Percentiles rank a stretch among this genome's conserved stretches.
Evolutionary conservation across 129 eudicot genomes (phyloP).

Genomic region (Silybum marianum): DNA sequence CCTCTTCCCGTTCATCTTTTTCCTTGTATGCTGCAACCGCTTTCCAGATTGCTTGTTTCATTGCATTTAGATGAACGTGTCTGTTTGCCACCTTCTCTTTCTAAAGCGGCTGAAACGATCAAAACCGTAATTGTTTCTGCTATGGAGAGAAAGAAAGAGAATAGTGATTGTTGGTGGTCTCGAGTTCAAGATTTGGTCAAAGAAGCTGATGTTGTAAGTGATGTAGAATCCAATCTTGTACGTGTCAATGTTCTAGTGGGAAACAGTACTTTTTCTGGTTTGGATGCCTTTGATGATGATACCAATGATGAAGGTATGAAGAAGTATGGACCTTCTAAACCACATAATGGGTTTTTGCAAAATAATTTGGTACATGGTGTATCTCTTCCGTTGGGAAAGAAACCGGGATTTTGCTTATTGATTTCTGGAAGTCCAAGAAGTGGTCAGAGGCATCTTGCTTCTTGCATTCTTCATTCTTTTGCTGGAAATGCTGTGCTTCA

Average conservation of each 20-base stretch:
- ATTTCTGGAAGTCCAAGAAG: slow-evolving; percentile 74
- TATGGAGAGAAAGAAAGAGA: slow-evolving; percentile 53
- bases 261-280: slow-evolving; percentile 34
- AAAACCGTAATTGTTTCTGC: slow-evolving; percentile 60
- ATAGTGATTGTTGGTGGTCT: slow-evolving; percentile 69
- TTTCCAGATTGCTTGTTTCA: slow-evolving; percentile 57
- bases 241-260: slow-evolving; percentile 48
- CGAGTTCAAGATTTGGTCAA: slow-evolving; percentile 54
- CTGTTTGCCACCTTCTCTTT: slow-evolving; percentile 69
- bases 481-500: slow-evolving; percentile 71
- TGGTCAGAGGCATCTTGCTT: slow-evolving; percentile 94
- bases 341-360: slow-evolving; percentile 39
- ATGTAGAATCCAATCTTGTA: slow-evolving; percentile 53
- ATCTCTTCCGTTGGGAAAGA: slow-evolving; percentile 38
- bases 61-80: slow-evolving; percentile 71
- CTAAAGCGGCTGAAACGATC: slow-evolving; percentile 49
- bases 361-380: slow-evolving; percentile 42
- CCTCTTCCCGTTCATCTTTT: slow-evolving; percentile 69
- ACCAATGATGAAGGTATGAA: slow-evolving; percentile 29
- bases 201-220: slow-evolving; percentile 60
- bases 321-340: slow-evolving; percentile 19
- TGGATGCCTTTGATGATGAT: slow-evolving; percentile 42
- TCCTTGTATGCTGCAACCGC: slow-evolving; percentile 72
- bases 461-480: slow-evolving; percentile 85
- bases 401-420: slow-evolving; percentile 70